Base-by-base conservation (phyloP, 2,329 filamentous ascomycete species). In the Trichophyton mentagrophytes region DNA sequence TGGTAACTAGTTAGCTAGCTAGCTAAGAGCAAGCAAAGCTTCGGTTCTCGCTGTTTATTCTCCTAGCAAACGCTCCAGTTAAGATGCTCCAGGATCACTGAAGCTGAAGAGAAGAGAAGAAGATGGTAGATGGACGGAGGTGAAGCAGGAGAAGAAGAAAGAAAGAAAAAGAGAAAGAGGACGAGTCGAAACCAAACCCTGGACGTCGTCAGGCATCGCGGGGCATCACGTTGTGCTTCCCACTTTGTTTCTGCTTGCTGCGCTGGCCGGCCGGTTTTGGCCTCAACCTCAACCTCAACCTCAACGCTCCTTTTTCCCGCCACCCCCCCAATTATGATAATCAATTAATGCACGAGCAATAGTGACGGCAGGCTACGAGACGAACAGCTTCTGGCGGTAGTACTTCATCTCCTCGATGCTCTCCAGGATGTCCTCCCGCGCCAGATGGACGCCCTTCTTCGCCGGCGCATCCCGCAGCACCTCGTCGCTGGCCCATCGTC, bases 381-480 rank as follows among this genome's bases (percentile, higher is more conserved):
- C 65, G 65, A 69, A 71, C 95, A 95, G 60, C 95, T 81, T 17
- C 76, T 77, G 62, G 86, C 78, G 84, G 73, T 96, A 97, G 71
- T 88, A 96, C 68, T 78, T 84, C 60, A 92, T 92, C 77, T 99
- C 93, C 61, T 82, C 86, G 64, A 99, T 96, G 74, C 92, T 97
- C 77, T 99, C 93, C 63, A 96, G 73, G 61, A 99, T 96, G 73
- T 99, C 93, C 60, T 89, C 85, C 67, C 82, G 85, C 0, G 93
- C 93, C 73, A 92, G 84, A 76, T 99, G 93, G 58, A 85, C 77
- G 42, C 82, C 84, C 70, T 82, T 82, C 78, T 97, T 97, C 64
- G 70, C 73, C 11, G 92, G 91, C 30, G 82, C 84, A 51, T 78
- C 77, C 60, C 77, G 76, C 63, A 88, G 69, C 7, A 88, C 71